A percentile compares a stretch with the other conserved stretches of the same genome.
Conservation (phyloP, 805 yeast species). For the Teunomyces atbi region DNA sequence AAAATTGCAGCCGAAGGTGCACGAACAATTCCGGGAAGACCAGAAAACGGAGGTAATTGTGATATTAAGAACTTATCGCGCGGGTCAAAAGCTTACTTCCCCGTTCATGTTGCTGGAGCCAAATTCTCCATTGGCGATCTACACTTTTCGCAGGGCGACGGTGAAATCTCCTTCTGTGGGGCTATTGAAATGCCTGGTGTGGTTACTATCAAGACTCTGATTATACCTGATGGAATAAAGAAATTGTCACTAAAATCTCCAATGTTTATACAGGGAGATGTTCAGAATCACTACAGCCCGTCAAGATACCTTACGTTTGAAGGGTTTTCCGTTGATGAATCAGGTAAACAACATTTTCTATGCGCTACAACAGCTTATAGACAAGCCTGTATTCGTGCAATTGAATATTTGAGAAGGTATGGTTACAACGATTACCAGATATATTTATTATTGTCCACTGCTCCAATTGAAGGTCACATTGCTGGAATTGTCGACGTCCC, state of each 20-base stretch:
- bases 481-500: conserved; percentile 55
- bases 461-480: conserved; percentile 52
- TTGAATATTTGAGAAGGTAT: conserved; percentile 48
- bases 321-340: conserved; percentile 52
- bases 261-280: conserved; percentile 48
- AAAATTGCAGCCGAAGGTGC: conserved; percentile 44
- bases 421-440: conserved; percentile 54
- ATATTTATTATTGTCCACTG: conserved; percentile 43
- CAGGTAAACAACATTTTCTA: conserved; percentile 44
- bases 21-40: conserved; percentile 52
- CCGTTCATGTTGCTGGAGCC: conserved; percentile 48
- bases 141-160: conserved; percentile 55
- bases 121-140: conserved; percentile 48
- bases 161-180: conserved; percentile 54
- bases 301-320: conserved; percentile 50
- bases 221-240: conserved; percentile 44
- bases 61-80: conserved; percentile 50
- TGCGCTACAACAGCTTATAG: conserved; percentile 51
- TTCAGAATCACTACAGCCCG: conserved; percentile 49
- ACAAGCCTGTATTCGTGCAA: conserved; percentile 48
- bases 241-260: conserved; percentile 43
- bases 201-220: conserved; percentile 40
- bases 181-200: conserved; percentile 54
- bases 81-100: conserved; percentile 49
- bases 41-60: conserved; percentile 55